Evolutionary conservation across 169 alveolate genomes (phyloP).

Genomic region (Eimeria brunetti): DNA sequence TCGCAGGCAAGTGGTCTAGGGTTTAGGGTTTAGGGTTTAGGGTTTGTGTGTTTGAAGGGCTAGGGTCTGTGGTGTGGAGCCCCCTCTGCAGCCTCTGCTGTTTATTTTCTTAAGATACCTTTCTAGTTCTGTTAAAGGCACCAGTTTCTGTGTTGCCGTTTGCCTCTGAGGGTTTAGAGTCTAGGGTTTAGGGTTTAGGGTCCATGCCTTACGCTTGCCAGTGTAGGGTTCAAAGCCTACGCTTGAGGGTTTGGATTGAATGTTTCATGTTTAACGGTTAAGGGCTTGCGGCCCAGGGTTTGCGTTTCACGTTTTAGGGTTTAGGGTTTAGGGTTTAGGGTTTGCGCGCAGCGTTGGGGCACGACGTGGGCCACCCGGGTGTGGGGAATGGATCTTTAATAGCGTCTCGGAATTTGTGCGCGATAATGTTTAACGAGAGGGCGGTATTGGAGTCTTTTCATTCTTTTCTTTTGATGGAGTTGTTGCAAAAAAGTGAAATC

Average conservation of each 20-base stretch:
- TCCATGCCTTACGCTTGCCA: not conserved
- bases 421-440: slow-evolving; percentile 94
- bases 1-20: slow-evolving; percentile 40
- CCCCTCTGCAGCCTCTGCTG: not conserved
- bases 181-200: not conserved
- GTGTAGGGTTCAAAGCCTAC: not conserved
- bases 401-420: slow-evolving; percentile 87
- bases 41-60: slow-evolving; percentile 85
- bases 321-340: not conserved
- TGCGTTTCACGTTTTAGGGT: not conserved
- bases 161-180: not conserved
- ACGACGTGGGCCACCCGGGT: slow-evolving; percentile 96
- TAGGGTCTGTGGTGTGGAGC: slow-evolving; percentile 82
- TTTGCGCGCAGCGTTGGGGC: slow-evolving; percentile 91
- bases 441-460: slow-evolving; percentile 95
- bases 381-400: slow-evolving; percentile 89
- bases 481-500: not conserved
- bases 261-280: not conserved
- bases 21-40: slow-evolving; percentile 22
- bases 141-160: not conserved
- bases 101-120: not conserved
- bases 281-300: not conserved
- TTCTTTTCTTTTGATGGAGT: slow-evolving; percentile 80
- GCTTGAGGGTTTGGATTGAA: not conserved
- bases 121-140: not conserved